Base-by-base conservation (phyloP, 805 yeast species). In the Nakazawaea ishiwadae region DNA sequence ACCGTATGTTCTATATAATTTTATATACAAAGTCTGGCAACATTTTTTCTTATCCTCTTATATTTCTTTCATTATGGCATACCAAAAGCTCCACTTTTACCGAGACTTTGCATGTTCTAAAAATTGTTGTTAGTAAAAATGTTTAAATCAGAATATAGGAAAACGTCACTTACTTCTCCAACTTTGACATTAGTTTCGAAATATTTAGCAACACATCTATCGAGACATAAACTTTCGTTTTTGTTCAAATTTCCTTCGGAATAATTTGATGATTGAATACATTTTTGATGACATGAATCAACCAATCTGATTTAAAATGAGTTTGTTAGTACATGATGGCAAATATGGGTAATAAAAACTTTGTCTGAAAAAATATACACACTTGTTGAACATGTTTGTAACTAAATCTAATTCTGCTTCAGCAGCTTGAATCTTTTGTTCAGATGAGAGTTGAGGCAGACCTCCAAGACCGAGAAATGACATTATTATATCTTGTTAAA, bases 371-470 rank as follows among this genome's bases (percentile, higher is more conserved):
- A 15, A 8, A n/a, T 7, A 15, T 11, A 46, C 51, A 55, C 37
- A 49, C 52, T 58, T 76, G 77, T 91, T 91, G 79, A 91, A 91
- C 97, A 91, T 89, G 53, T 93, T 96, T 30, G 97, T 90, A 53
- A 91, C 96, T 81, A 93, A 84, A 63, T 91, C 99, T 51, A 91
- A 75, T 66, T 91, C 99, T 44, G 96, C 86, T 68, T 91, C 98
- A 39, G 99, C 99, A 51, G 96, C 96, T 56, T 75, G 74, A 47
- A 85, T 71, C 62, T 85, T 85, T 62, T 83, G 89, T 49, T 81
- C 84, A 31, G 88, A 75, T 19, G 84, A 70, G 49, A 80, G 58
- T 60, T 81, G 86, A 49, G 91, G 90, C 51, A 84, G 73, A 45
- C 77, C 73, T 48, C 82, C 83, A 50, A 85, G 72, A 54, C 91